Evolutionary conservation across 1,284 basidiomycete species (phyloP).

Genomic region (Golubevia pallescens): DNA sequence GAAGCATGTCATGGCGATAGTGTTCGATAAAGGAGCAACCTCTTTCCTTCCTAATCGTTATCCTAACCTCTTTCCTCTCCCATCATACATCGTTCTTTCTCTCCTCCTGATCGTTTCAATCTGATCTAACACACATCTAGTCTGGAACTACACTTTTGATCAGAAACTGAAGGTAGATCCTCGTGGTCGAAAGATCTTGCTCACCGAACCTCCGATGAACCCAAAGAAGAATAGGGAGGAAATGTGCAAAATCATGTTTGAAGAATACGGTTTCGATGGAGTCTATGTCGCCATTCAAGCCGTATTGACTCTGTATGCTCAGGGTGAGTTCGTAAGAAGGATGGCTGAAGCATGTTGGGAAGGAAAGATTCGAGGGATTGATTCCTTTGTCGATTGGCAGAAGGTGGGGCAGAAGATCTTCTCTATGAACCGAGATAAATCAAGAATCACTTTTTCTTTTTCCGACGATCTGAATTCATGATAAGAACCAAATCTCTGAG

Average conservation of each 20-base stretch:
- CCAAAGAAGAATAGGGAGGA: constrained; percentile 88
- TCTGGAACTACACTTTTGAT: constrained; percentile 98
- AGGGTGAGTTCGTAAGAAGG: constrained; percentile 72
- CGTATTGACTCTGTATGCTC: constrained; percentile 94
- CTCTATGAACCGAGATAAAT: too few species aligned
- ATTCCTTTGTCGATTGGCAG: too few species aligned
- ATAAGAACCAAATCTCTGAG: too few species aligned
- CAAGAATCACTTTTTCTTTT: too few species aligned
- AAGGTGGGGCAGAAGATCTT: too few species aligned
- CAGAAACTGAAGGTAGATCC: constrained; percentile 92
- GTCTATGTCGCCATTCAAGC: constrained; percentile 99
- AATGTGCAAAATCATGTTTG: constrained; percentile 99
- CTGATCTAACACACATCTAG: constrained; percentile 8
- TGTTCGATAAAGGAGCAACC: neutral
- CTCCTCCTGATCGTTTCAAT: too few species aligned
- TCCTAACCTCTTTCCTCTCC: neutral
- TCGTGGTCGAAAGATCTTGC: constrained; percentile 83
- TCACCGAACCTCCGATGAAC: constrained; percentile 99
- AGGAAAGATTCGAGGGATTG: too few species aligned
- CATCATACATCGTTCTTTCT: neutral
- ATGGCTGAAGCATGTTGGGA: too few species aligned
- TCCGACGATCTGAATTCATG: too few species aligned
- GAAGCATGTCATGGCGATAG: too few species aligned
- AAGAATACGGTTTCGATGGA: constrained; percentile 94
- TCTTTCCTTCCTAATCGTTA: neutral